A percentile compares a stretch with the other conserved stretches of the same genome.
phyloP scores from a whole-genome alignment of 306 rosid species.

The Erythrophleum fordii region DNA sequence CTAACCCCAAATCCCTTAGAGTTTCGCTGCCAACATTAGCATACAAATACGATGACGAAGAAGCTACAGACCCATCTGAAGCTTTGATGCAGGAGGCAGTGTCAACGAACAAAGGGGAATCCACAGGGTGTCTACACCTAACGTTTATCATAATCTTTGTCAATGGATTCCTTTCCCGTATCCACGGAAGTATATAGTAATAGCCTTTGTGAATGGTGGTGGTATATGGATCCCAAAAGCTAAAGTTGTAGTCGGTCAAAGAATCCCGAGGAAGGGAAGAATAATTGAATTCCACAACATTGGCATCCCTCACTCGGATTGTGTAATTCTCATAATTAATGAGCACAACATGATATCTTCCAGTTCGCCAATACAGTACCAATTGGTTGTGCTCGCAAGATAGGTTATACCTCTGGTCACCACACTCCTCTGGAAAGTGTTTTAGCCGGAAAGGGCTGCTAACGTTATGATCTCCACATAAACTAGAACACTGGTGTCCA shows the following conservation, averaged over 20 bases:
- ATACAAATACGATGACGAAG: background rate
- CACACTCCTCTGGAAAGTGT: background rate
- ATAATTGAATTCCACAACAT: background rate
- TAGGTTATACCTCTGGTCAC: background rate
- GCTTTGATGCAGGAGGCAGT: background rate
- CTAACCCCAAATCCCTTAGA: background rate
- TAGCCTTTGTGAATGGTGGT: background rate
- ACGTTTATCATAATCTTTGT: background rate
- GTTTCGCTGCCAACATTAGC: background rate
- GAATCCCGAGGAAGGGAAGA: background rate
- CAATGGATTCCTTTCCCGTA: background rate
- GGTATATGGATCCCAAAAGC: background rate
- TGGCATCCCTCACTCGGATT: background rate
- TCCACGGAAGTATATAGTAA: no score
- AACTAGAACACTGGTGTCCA: background rate
- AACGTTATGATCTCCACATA: slow-evolving; percentile 32
- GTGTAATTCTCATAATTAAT: slow-evolving; percentile 3
- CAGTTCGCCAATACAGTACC: background rate
- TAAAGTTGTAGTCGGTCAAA: background rate
- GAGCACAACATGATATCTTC: background rate
- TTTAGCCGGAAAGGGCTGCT: slow-evolving; percentile 35
- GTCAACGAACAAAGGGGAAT: background rate
- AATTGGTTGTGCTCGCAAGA: slow-evolving; percentile 1
- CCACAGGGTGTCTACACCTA: background rate
- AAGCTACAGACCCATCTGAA: background rate